phyloP scores from a whole-genome alignment of 495 filamentous ascomycete genomes.

The Penicillium desertorum region DNA sequence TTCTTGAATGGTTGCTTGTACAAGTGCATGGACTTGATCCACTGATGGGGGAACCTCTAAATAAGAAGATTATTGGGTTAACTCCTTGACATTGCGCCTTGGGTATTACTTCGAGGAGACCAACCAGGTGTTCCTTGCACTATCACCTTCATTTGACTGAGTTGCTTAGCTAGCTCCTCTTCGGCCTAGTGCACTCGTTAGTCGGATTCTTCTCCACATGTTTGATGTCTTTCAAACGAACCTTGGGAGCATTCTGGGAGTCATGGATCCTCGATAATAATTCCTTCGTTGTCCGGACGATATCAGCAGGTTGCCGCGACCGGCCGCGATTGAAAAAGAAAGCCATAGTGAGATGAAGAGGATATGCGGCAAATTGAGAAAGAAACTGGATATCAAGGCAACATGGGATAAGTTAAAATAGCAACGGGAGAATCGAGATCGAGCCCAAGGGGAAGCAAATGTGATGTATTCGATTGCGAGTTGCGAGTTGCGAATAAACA shows the following conservation, averaged over 20 bases:
- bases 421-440: constrained; percentile 4
- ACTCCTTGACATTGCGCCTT: neutral
- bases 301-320: constrained; percentile 53
- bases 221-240: constrained; percentile 46
- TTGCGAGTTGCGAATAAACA: constrained; percentile 38
- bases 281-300: constrained; percentile 59
- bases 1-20: constrained; percentile 78
- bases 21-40: constrained; percentile 78
- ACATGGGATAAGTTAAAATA: constrained; percentile 4
- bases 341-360: constrained; percentile 58
- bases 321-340: constrained; percentile 83
- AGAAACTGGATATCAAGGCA: constrained; percentile 7
- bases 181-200: constrained; percentile 51
- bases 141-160: constrained; percentile 78
- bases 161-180: constrained; percentile 73
- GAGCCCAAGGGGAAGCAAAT: constrained; percentile 6
- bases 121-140: constrained; percentile 80
- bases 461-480: constrained; percentile 12
- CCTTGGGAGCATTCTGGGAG: constrained; percentile 43
- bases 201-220: neutral
- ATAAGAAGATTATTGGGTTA: neutral
- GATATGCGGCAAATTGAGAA: constrained; percentile 12
- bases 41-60: constrained; percentile 81
- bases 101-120: constrained; percentile 17
- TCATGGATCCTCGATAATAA: constrained; percentile 51